Base-by-base conservation (phyloP, 805 yeast genomes). In the Ogataea allantospora region DNA sequence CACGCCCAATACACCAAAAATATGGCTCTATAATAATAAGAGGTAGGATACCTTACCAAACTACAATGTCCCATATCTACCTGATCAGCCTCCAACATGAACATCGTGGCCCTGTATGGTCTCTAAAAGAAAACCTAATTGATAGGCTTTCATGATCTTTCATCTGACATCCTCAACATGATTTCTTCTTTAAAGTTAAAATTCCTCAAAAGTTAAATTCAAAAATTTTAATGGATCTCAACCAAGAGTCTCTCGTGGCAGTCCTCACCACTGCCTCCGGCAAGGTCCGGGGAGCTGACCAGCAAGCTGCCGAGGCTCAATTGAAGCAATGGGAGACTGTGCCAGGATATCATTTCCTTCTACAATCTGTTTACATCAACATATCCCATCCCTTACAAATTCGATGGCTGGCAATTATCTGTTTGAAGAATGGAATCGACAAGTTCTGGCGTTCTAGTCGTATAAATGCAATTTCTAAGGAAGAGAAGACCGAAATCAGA, bases 321-420 rank as follows among this genome's bases (percentile, higher is more conserved):
- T 63, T 88, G 38, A 77, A 79, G 44, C 61, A 52, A 6, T 88
- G 95, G 95, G 88, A 84, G 49, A 54, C 61, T 0, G 66, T 64
- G 14, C 75, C 78, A 24, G 65, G 63, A 3, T 62, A 47, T 30
- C 62, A 58, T 37, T 59, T 43, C 32, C 33, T 56, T 7, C 45
- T 65, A 3, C 64, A 75, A 53, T 61, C 75, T 5, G 69, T 78
- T 0, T 89, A 86, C 57, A 64, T 77, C 38, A 81, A 85, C 45
- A 55, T 68, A 3, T 70, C 78, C 0, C 50, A 75, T 12, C 73
- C 88, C 0, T 60, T 83, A 20, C 85, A 83, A 42, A 66, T 78
- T 6, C 68, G 98, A 52, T 88, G 96, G 95, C 65, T 89, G 17
- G 88, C 95, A 0, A 71, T 88, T 2, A 91, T 91, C 27, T 84